Conservation (phyloP, 2,329 filamentous ascomycete genomes). For the Lizonia empirigonia region DNA sequence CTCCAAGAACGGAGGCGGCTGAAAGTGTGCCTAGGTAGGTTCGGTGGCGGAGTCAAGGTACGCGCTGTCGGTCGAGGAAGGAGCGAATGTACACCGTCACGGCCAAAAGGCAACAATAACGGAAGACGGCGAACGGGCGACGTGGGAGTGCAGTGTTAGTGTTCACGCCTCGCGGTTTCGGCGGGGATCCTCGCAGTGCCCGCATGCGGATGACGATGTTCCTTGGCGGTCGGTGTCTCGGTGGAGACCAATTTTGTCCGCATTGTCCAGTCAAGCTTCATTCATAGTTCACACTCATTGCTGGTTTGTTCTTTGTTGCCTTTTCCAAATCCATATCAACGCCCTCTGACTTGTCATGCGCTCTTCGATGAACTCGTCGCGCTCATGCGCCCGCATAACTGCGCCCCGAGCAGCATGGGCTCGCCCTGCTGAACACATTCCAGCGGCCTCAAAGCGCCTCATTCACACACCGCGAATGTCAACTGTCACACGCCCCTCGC, state of each 20-base stretch:
- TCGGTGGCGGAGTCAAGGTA: conserved; percentile 1
- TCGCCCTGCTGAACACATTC: conserved; percentile 30
- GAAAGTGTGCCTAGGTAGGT: neutral
- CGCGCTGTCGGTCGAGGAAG: neutral
- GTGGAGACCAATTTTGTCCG: conserved; percentile 17
- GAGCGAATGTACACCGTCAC: conserved; percentile 1
- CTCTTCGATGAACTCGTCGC: conserved; percentile 29
- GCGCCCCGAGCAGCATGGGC: conserved; percentile 22
- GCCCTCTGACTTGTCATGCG: conserved; percentile 26
- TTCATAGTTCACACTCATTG: neutral
- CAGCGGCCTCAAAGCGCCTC: conserved; percentile 30
- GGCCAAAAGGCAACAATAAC: neutral
- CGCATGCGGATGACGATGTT: conserved; percentile 28
- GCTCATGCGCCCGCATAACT: conserved; percentile 27
- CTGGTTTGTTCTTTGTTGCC: neutral
- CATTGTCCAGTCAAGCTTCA: conserved; percentile 4
- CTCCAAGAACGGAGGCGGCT: neutral
- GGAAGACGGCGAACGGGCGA: neutral
- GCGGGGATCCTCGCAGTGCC: conserved; percentile 13
- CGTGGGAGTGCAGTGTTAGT: conserved; percentile 5
- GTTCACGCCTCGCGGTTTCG: conserved; percentile 1
- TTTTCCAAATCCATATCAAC: neutral
- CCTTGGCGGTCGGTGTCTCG: conserved; percentile 14
- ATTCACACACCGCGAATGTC: conserved; percentile 40
- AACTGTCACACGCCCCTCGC: conserved; percentile 24